A percentile compares a stretch with the other conserved stretches of the same genome.
Evolutionary conservation across 2,329 filamentous ascomycete genomes (phyloP).

Genomic region (Chaetothyriales sp.): DNA sequence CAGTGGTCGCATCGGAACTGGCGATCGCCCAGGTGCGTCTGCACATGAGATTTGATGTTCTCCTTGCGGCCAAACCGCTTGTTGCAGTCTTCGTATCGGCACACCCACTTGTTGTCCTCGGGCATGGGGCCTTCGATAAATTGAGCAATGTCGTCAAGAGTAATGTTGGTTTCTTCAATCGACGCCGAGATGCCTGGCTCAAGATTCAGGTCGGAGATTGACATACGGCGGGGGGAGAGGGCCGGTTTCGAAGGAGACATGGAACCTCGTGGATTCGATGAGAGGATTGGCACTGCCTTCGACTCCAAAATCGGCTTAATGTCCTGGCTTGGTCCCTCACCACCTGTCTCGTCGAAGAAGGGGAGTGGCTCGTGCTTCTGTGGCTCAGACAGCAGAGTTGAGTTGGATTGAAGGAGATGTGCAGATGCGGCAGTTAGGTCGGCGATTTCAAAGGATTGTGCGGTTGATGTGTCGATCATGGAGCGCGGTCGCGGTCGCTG

Average conservation of each 20-base stretch:
- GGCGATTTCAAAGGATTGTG: constrained; percentile 32
- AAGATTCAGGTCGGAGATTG: constrained; percentile 35
- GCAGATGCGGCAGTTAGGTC: constrained; percentile 36
- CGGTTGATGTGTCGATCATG: constrained; percentile 2
- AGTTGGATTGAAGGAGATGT: background rate
- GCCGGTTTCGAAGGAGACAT: constrained; percentile 23
- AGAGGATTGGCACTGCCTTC: constrained; percentile 10
- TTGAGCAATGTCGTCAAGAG: constrained; percentile 63
- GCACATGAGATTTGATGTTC: constrained; percentile 96
- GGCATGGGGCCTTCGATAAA: constrained; percentile 60
- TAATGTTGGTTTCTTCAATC: constrained; percentile 66
- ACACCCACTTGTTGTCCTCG: constrained; percentile 64
- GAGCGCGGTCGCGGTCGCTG: constrained; percentile 1
- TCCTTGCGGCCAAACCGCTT: constrained; percentile 94
- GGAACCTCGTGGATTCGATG: constrained; percentile 8
- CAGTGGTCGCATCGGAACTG: constrained; percentile 91
- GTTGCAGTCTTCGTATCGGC: constrained; percentile 60
- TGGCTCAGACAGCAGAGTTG: constrained; percentile 5
- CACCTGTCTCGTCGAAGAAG: constrained; percentile 4
- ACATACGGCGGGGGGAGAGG: constrained; percentile 29
- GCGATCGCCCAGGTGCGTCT: constrained; percentile 91
- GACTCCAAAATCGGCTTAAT: constrained; percentile 8
- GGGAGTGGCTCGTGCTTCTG: constrained; percentile 7
- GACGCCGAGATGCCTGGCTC: constrained; percentile 45
- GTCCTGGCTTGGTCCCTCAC: background rate